Evolutionary conservation across 2,329 filamentous ascomycete genomes (phyloP).

Genomic region (Aspergillus fischeri): DNA sequence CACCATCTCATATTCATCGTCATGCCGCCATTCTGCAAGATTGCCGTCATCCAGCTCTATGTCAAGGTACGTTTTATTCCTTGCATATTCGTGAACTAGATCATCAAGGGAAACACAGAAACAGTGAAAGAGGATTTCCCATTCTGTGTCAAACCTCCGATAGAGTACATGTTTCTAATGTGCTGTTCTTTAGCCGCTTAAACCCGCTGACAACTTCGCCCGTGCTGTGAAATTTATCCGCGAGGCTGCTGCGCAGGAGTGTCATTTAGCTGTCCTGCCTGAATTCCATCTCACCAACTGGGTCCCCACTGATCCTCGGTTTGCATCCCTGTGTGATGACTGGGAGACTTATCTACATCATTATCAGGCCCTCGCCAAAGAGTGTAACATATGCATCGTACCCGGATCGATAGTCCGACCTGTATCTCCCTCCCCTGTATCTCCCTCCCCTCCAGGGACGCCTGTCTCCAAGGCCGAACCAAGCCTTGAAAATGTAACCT

Average conservation of each 20-base stretch:
- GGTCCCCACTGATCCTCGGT: conserved; percentile 45
- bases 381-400: conserved; percentile 36
- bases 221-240: conserved; percentile 40
- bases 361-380: conserved; percentile 50
- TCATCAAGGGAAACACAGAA: too few species aligned
- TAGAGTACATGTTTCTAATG: not conserved
- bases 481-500: conserved; percentile 48
- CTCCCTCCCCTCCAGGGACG: too few species aligned
- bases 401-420: conserved; percentile 46
- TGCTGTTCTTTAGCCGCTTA: conserved; percentile 1
- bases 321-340: conserved; percentile 43
- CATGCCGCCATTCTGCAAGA: conserved; percentile 4
- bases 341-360: conserved; percentile 50
- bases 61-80: not conserved
- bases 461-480: conserved; percentile 23
- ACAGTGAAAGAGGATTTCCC: too few species aligned
- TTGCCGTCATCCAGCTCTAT: conserved; percentile 5
- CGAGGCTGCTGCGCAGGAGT: conserved; percentile 40
- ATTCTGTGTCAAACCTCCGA: too few species aligned
- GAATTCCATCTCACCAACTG: conserved; percentile 55
- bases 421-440: not conserved
- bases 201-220: conserved; percentile 6
- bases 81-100: too few species aligned
- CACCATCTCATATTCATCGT: not conserved
- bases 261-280: conserved; percentile 54